These are phyloP conservation scores for Diaporthe citriasiana DNA, from an alignment of 2,329 filamentous ascomycete genomes.

Conservation along the genomic window DNA sequence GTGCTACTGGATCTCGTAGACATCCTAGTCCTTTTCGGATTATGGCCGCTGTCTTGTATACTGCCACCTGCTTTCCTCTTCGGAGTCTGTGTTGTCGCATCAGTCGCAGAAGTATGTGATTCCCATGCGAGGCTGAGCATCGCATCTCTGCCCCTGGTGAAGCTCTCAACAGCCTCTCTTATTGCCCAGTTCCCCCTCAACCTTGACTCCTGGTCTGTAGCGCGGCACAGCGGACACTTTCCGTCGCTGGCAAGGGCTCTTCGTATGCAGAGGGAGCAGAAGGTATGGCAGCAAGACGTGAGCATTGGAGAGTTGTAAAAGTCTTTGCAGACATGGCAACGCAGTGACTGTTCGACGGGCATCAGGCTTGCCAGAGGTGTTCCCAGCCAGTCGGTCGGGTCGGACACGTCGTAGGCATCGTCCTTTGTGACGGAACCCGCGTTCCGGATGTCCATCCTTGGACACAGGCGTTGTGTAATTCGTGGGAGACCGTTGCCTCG, in stretches of 20 bases:
- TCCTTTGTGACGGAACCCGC: slow-evolving; percentile 36
- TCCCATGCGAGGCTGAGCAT: slow-evolving; percentile 75
- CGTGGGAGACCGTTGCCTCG: not conserved
- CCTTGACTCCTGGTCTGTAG: slow-evolving; percentile 84
- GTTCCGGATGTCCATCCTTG: slow-evolving; percentile 31
- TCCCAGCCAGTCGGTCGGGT: slow-evolving; percentile 84
- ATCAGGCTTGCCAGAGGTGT: slow-evolving; percentile 78
- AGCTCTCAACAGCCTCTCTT: slow-evolving; percentile 86
- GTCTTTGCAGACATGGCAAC: slow-evolving; percentile 98
- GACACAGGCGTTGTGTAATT: not conserved
- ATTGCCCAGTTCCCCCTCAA: slow-evolving; percentile 87
- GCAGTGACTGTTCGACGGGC: slow-evolving; percentile 84
- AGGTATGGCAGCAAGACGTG: slow-evolving; percentile 94
- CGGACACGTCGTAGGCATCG: slow-evolving; percentile 48
- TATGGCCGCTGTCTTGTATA: slow-evolving; percentile 46
- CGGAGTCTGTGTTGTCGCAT: slow-evolving; percentile 47
- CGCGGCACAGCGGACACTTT: slow-evolving; percentile 88
- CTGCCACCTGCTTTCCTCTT: slow-evolving; percentile 67
- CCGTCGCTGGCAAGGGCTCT: slow-evolving; percentile 85
- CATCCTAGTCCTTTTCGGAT: slow-evolving; percentile 65
- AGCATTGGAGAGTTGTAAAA: slow-evolving; percentile 96
- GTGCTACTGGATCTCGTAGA: slow-evolving; percentile 64
- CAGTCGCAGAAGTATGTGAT: slow-evolving; percentile 49
- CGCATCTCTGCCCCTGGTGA: slow-evolving; percentile 73
- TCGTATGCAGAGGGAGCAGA: slow-evolving; percentile 96